phyloP scores from a whole-genome alignment of 2,329 filamentous ascomycete genomes.

The Drechslerella coelobrocha region DNA sequence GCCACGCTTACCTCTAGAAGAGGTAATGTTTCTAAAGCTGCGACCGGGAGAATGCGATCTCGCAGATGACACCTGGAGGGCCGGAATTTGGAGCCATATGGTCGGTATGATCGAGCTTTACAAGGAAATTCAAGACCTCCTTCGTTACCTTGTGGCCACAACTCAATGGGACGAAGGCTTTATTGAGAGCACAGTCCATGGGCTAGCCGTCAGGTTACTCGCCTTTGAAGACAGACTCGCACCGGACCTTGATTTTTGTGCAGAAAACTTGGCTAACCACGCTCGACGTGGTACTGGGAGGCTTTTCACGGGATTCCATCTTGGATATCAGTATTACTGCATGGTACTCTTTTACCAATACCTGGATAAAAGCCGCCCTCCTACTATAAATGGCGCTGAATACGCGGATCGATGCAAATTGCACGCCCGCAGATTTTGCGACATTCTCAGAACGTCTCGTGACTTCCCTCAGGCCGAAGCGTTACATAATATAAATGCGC shows the following conservation, averaged over 20 bases:
- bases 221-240: conserved; percentile 55
- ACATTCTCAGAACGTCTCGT: conserved; percentile 55
- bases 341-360: conserved; percentile 58
- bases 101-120: conserved; percentile 57
- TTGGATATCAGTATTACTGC: conserved; percentile 58
- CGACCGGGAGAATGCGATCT: conserved; percentile 53
- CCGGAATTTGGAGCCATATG: conserved; percentile 57
- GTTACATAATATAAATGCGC: conserved; percentile 57
- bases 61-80: conserved; percentile 22
- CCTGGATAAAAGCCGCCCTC: conserved; percentile 56
- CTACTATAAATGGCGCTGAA: conserved; percentile 55
- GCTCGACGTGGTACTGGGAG: conserved; percentile 55
- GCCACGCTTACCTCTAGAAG: conserved; percentile 56
- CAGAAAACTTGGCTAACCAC: conserved; percentile 55
- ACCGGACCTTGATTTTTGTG: conserved; percentile 48
- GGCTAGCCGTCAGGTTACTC: conserved; percentile 49
- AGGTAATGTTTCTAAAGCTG: conserved; percentile 53
- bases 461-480: conserved; percentile 54
- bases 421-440: conserved; percentile 56
- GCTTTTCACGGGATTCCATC: conserved; percentile 57
- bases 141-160: conserved; percentile 55
- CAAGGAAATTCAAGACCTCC: conserved; percentile 56
- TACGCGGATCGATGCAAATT: conserved; percentile 56
- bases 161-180: conserved; percentile 56
- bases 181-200: conserved; percentile 49